Evolutionary conservation across 2,329 filamentous ascomycete genomes (phyloP).

Genomic region (Ceratocystis huliohia): DNA sequence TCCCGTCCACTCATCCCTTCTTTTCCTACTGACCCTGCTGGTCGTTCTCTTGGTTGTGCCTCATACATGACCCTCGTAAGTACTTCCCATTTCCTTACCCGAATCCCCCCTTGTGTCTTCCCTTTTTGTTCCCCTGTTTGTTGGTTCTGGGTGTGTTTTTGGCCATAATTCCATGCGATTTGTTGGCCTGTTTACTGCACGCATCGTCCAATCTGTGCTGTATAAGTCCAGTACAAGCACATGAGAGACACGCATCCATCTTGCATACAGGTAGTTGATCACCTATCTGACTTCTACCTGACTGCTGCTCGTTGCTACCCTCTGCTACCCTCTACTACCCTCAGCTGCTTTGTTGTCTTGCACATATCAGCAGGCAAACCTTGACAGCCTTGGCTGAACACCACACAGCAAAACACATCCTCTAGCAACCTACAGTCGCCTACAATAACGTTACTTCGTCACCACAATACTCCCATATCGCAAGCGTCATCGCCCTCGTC

Average conservation of each 20-base stretch:
- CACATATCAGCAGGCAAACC: not conserved
- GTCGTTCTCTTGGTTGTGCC: not conserved
- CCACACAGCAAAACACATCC: not conserved
- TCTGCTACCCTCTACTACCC: not conserved
- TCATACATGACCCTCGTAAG: not conserved
- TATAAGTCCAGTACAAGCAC: not conserved
- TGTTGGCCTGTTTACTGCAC: not conserved
- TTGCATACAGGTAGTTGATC: not conserved
- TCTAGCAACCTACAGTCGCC: no score
- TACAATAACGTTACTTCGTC: not conserved
- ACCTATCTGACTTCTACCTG: not conserved
- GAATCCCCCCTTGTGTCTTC: not conserved
- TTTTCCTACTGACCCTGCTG: not conserved
- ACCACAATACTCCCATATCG: not conserved
- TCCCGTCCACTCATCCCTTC: not conserved
- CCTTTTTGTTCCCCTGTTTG: not conserved
- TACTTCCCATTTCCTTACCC: not conserved
- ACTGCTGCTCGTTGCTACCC: no score
- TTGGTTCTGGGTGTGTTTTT: not conserved
- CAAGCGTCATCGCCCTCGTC: not conserved
- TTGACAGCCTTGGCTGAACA: not conserved
- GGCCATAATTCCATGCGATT: not conserved
- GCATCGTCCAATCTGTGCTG: not conserved
- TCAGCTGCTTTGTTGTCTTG: not conserved
- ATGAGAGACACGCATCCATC: slow-evolving; percentile 3